Base-by-base conservation (phyloP, 1,284 basidiomycete genomes). In the Ustilago trichophora region DNA sequence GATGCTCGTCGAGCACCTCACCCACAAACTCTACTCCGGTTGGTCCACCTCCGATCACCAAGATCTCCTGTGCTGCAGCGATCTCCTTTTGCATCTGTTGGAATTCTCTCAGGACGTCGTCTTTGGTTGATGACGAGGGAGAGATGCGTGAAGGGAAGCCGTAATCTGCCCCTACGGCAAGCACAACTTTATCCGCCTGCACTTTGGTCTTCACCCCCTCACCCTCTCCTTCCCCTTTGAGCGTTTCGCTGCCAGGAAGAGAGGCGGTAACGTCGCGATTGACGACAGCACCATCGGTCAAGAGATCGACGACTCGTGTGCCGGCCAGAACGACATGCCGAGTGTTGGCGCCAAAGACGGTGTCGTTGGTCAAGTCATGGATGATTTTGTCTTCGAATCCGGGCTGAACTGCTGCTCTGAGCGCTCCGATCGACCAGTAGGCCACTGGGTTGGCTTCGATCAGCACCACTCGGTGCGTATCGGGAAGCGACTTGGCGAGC, bases 11-110 rank as follows among this genome's bases (percentile, higher is more conserved):
- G 11, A 50, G 13, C 25, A 76, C 56, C 27, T 76, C 68, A n/a
- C 85, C 85, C 0, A 82, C 82, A 35, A 83, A 74, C 60, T 85
- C 85, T 25, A 85, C 70, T 3, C 85, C 85, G 18, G 83, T 83
- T 0, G 84, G 74, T 6, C 85, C 85, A 38, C 72, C 74, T 11
- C 74, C 74, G 6, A 76, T 48, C 6, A 75, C 50, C 13, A 76
- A 32, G 31, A 76, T 51, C 24, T 57, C 34, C 42, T 63, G 46
- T 9, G 74, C 68, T 4, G 16, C 38, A 13, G 34, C 37, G 27
- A 73, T 41, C 5, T 75, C 41, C 13, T 26, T 48, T 41, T 74
- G 72, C 29, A 62, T 36, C 24, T 40, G 40, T 26, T 37, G 26
- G 21, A 72, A 64, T 10, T 46, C 36, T 5, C 44, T 48, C 15